These are phyloP conservation scores for Clohesyomyces aquaticus DNA, from an alignment of 495 filamentous ascomycete species.

Conservation along the genomic window DNA sequence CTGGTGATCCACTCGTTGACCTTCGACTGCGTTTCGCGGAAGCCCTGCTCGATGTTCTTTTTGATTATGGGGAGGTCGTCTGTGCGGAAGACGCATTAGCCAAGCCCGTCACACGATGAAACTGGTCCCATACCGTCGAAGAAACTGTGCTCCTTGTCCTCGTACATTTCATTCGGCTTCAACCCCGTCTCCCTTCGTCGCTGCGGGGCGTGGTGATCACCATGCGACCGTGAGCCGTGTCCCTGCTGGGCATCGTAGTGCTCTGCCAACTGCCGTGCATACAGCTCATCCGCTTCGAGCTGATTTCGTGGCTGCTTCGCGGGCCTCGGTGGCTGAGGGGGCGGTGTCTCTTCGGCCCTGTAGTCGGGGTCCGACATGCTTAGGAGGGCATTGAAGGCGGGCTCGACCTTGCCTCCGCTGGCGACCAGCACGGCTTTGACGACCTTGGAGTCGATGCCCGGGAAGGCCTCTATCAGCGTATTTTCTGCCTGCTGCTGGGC, in stretches of 20 bases:
- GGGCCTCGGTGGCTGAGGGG: conserved; percentile 48
- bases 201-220: conserved; percentile 32
- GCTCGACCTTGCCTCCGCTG: conserved; percentile 85
- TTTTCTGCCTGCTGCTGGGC: conserved; percentile 81
- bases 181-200: conserved; percentile 39
- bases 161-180: conserved; percentile 50
- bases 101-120: background rate
- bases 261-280: conserved; percentile 86
- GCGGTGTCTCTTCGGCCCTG: conserved; percentile 61
- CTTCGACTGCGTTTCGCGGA: conserved; percentile 88
- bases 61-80: conserved; percentile 94
- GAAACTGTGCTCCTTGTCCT: conserved; percentile 78
- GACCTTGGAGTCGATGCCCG: conserved; percentile 75
- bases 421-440: conserved; percentile 87
- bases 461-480: conserved; percentile 93
- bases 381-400: conserved; percentile 93
- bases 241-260: conserved; percentile 65
- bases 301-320: conserved; percentile 63
- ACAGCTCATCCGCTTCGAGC: conserved; percentile 84
- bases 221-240: conserved; percentile 38
- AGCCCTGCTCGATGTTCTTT: conserved; percentile 92
- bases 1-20: conserved; percentile 91
- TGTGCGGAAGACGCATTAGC: conserved; percentile 34
- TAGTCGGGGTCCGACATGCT: conserved; percentile 94
- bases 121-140: conserved; percentile 67